These are phyloP conservation scores for Meredithiella fracta DNA, from an alignment of 2,329 filamentous ascomycete genomes.

Conservation along the genomic window DNA sequence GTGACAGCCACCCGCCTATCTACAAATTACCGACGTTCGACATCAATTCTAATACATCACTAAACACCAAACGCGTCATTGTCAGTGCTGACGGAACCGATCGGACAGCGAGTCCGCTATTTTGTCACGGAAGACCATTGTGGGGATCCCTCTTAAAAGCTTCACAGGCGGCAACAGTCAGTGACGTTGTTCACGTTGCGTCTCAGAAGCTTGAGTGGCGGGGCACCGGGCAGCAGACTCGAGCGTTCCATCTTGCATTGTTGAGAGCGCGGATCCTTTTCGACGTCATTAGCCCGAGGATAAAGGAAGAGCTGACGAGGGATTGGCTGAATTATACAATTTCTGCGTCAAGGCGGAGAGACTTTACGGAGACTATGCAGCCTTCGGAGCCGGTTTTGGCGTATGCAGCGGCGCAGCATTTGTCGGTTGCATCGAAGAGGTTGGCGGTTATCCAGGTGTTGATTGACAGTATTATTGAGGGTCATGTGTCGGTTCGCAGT, in stretches of 20 bases:
- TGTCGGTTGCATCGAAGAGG: slow-evolving; percentile 3
- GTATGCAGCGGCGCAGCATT: slow-evolving; percentile 7
- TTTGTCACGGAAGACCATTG: slow-evolving; percentile 11
- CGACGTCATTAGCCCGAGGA: background rate
- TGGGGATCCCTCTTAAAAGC: slow-evolving; percentile 10
- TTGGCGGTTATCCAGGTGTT: slow-evolving; percentile 7
- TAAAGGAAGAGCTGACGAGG: slow-evolving; percentile 8
- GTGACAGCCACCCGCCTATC: slow-evolving; percentile 11
- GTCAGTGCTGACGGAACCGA: slow-evolving; percentile 1
- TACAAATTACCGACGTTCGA: slow-evolving; percentile 9
- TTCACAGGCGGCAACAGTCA: slow-evolving; percentile 5
- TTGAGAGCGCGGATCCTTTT: slow-evolving; percentile 3
- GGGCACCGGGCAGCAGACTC: slow-evolving; percentile 1
- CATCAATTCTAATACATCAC: background rate
- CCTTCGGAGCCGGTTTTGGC: slow-evolving; percentile 12
- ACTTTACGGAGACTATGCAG: slow-evolving; percentile 9
- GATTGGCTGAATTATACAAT: slow-evolving; percentile 12
- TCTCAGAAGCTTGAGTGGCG: slow-evolving; percentile 7
- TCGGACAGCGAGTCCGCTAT: background rate
- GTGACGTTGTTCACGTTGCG: slow-evolving; percentile 9
- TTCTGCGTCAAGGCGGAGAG: slow-evolving; percentile 3
- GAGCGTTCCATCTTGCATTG: slow-evolving; percentile 8
- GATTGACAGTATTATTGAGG: slow-evolving; percentile 2
- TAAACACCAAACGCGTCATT: background rate
- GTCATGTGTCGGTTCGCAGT: slow-evolving; percentile 3